phyloP scores from a whole-genome alignment of 345 rosid species.

The Lepidium sativum region DNA sequence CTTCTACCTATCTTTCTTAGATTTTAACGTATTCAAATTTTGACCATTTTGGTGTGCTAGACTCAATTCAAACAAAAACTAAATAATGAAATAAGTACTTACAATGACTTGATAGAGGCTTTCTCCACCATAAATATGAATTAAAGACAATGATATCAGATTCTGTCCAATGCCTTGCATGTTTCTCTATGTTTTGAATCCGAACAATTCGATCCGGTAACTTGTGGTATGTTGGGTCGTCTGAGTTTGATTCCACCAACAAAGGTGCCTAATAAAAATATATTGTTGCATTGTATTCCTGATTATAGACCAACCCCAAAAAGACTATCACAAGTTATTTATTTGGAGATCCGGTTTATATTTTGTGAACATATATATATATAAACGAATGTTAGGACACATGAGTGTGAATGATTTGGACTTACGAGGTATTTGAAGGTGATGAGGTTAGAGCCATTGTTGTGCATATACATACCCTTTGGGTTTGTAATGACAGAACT shows the following conservation, averaged over 20 bases:
- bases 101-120: slow-evolving; percentile 63
- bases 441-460: slow-evolving; percentile 49
- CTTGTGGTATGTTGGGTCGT: slow-evolving; percentile 67
- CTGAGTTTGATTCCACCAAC: slow-evolving; percentile 90
- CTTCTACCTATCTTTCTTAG: no score
- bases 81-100: slow-evolving; percentile 31
- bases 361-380: not conserved
- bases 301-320: not conserved
- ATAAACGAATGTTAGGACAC: no score
- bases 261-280: slow-evolving; percentile 94
- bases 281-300: slow-evolving; percentile 81
- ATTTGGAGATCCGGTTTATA: not conserved
- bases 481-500: slow-evolving; percentile 49
- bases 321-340: not conserved
- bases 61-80: no score
- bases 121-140: slow-evolving; percentile 94
- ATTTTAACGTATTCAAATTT: no score
- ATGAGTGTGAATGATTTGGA: not conserved
- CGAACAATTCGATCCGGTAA: slow-evolving; percentile 61
- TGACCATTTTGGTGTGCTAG: no score
- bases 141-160: slow-evolving; percentile 70
- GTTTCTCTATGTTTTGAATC: slow-evolving; percentile 73
- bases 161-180: slow-evolving; percentile 71
- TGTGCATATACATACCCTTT: slow-evolving; percentile 43
- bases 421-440: slow-evolving; percentile 43